These are phyloP conservation scores for Trametes cinnabarina DNA, from an alignment of 768 basidiomycete genomes.

Conservation along the genomic window DNA sequence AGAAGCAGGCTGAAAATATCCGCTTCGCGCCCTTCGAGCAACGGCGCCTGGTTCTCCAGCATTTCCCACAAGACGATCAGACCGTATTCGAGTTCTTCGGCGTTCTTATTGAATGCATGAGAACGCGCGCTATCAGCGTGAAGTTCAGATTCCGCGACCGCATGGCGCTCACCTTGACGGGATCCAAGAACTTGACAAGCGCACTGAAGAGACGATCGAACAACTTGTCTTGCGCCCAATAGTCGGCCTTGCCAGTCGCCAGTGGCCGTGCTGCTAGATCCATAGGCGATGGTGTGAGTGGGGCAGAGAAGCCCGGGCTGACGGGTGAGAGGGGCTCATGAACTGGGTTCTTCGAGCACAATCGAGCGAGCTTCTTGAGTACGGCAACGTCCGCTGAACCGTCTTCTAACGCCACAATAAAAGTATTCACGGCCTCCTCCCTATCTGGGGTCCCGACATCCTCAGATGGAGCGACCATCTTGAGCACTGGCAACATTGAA, in stretches of 20 bases:
- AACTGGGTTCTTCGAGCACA: constrained; percentile 59
- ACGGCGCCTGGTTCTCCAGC: constrained; percentile 66
- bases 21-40: constrained; percentile 77
- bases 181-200: constrained; percentile 61
- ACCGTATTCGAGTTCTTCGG: constrained; percentile 70
- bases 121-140: constrained; percentile 17
- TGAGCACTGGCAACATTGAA: constrained; percentile 49
- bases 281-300: constrained; percentile 59
- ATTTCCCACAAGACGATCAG: constrained; percentile 84
- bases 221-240: constrained; percentile 72
- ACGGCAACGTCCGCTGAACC: constrained; percentile 49
- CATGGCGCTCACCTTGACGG: constrained; percentile 49
- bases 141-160: constrained; percentile 8
- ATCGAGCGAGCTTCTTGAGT: constrained; percentile 63
- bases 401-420: constrained; percentile 52
- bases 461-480: constrained; percentile 47
- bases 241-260: constrained; percentile 47
- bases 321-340: constrained; percentile 51
- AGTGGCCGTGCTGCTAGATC: constrained; percentile 38
- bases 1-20: constrained; percentile 73
- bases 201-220: constrained; percentile 71
- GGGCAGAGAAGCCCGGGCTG: constrained; percentile 50
- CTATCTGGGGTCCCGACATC: constrained; percentile 38
- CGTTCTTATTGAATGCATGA: constrained; percentile 41
- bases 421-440: constrained; percentile 49